Conservation (phyloP, 148 eudicot species). For the Fagopyrum homotropicum region DNA sequence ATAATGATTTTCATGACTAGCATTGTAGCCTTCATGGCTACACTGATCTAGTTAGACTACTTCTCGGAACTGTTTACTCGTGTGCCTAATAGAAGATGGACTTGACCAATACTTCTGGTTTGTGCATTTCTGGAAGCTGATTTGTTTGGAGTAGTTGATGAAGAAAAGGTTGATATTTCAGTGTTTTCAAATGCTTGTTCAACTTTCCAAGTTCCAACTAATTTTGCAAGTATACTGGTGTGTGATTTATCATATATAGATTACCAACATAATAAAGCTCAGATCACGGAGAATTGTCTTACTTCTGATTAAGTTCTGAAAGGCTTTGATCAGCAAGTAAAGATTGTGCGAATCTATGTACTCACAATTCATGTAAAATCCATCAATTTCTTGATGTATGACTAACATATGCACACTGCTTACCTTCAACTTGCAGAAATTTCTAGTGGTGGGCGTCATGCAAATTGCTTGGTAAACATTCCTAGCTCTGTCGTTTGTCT, state of each 20-base stretch:
- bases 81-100: background rate
- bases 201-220: background rate
- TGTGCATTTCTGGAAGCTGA: background rate
- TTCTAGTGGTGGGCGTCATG: constrained; percentile 10
- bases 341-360: background rate
- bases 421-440: constrained; percentile 23
- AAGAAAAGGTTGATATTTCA: background rate
- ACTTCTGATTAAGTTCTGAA: background rate
- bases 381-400: constrained; percentile 4
- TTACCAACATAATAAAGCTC: background rate
- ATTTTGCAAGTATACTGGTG: background rate
- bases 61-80: background rate
- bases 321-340: background rate
- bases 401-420: constrained; percentile 5
- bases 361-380: background rate
- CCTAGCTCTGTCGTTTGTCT: background rate
- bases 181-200: background rate
- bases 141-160: constrained; percentile 9
- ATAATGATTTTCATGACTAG: background rate
- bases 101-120: background rate
- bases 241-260: background rate
- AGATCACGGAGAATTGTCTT: background rate
- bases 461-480: constrained; percentile 22
- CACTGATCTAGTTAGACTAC: background rate
- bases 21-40: background rate